Evolutionary conservation across 305 asterid genomes (phyloP), one percentile per base, ranked within the genome.

Genomic region (Salvia sclarea): DNA sequence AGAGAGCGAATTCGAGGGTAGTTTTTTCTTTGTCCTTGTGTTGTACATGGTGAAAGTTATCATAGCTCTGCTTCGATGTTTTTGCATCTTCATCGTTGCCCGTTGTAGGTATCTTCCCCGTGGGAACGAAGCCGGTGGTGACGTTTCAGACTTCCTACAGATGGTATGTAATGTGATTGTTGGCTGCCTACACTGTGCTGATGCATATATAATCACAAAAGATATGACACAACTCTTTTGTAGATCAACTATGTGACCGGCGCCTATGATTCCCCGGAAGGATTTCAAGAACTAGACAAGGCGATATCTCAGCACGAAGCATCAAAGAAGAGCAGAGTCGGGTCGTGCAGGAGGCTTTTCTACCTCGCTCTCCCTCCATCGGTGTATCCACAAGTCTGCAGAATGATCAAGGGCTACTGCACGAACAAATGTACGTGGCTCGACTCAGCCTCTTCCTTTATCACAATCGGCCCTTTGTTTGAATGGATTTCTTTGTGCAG

Each of bases 301-400:
- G 92, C 92, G 10, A 87, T 94, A 75, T 72, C 80, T 9, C 85
- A 87, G 88, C 93, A 91, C 22, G 98, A 94, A 78, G 28, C 79
- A 25, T 85, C 90, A 11, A 88, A 48, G 69, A 83, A 84, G 63
- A 85, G 84, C 66, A 61, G 63, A 1, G 89, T 86, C 80, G 96
- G 96, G 80, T 81, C 90, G 55, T 80, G 92, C 31, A 75, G 99
- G 61, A 85, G 99, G 81, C 97, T 94, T 55, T 94, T 94, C 82
- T 94, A 94, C 73, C 83, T 94, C 35, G 99, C 99, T 60, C 99
- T 91, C 78, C 99, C 98, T 67, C 99, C 99, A 38, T 87, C 99
- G 11, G 97, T 94, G 8, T 94, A 94, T 77, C 98, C 98, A 50
- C 90, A 81, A 33, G 96, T 94, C 85, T 89, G 96, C 89, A 89